These are phyloP conservation scores for Ceratocystis huliohia DNA, from an alignment of 2,329 filamentous ascomycete species.

Conservation along the genomic window DNA sequence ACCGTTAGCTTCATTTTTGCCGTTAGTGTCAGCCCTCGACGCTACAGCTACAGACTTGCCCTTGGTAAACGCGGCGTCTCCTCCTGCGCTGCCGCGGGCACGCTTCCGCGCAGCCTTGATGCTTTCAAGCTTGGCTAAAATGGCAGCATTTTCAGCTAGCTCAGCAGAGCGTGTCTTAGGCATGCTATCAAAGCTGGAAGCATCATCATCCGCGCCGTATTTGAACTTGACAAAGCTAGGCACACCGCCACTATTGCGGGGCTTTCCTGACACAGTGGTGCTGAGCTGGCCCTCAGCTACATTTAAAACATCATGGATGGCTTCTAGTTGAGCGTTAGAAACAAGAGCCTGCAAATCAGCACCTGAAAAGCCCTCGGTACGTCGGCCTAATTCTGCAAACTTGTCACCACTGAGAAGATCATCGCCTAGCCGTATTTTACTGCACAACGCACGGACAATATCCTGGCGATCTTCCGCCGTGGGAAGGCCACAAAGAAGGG, in stretches of 20 bases:
- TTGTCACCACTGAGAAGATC: conserved; percentile 47
- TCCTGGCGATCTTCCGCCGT: conserved; percentile 68
- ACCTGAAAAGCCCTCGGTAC: conserved; percentile 82
- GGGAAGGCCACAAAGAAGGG: conserved; percentile 81
- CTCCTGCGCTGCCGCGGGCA: conserved; percentile 13
- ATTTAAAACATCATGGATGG: conserved; percentile 82
- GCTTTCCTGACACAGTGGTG: conserved; percentile 24
- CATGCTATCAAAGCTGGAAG: conserved; percentile 29
- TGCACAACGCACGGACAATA: conserved; percentile 72
- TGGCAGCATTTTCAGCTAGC: conserved; percentile 63
- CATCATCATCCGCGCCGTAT: conserved; percentile 50
- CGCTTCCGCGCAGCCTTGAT: conserved; percentile 57
- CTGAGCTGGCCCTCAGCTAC: conserved; percentile 34
- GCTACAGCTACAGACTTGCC: conserved; percentile 31
- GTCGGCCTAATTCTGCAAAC: conserved; percentile 59
- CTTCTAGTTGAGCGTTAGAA: conserved; percentile 92
- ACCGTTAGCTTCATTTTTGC: neutral
- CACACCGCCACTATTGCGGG: conserved; percentile 21
- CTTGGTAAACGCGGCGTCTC: conserved; percentile 24
- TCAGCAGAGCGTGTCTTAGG: conserved; percentile 40
- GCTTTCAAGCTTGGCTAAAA: conserved; percentile 68
- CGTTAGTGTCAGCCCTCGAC: neutral
- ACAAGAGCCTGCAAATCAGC: conserved; percentile 90
- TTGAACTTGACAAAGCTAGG: conserved; percentile 70
- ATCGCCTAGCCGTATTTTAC: conserved; percentile 61